Conservation (phyloP, 768 basidiomycete genomes). For the Leccinum aurantiacum region DNA sequence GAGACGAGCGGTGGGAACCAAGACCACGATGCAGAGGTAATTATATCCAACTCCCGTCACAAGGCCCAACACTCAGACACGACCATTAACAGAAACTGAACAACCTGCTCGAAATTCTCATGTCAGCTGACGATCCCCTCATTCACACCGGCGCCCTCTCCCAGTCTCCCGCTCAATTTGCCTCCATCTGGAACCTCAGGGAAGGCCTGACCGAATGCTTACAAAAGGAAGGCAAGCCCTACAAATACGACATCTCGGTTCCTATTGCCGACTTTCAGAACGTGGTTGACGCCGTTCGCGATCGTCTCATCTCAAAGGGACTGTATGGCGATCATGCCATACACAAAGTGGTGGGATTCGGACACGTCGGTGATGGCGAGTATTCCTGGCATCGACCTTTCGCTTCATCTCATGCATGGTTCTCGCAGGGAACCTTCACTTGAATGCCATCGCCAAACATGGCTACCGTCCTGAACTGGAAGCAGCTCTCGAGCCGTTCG, state of each 20-base stretch:
- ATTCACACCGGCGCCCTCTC: conserved; percentile 91
- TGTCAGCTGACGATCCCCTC: conserved; percentile 70
- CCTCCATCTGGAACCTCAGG: conserved; percentile 86
- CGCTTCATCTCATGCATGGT: conserved; percentile 1
- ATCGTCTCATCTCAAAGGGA: conserved; percentile 66
- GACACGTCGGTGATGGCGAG: conserved; percentile 95
- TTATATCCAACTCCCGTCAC: conserved; percentile 14
- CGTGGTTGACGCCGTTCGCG: conserved; percentile 78
- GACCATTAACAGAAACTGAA: conserved; percentile 72
- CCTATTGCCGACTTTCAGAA: conserved; percentile 84
- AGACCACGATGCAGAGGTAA: conserved; percentile 92
- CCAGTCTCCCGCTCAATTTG: conserved; percentile 86
- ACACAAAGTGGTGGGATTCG: conserved; percentile 87
- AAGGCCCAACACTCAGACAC: not conserved
- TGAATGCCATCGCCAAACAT: conserved; percentile 80
- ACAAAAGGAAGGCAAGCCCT: conserved; percentile 90
- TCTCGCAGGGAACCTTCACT: conserved; percentile 79
- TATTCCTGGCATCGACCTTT: conserved; percentile 5
- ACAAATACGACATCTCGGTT: conserved; percentile 96
- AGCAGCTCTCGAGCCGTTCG: conserved; percentile 87
- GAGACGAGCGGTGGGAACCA: conserved; percentile 93
- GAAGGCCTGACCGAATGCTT: conserved; percentile 92
- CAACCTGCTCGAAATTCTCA: conserved; percentile 70
- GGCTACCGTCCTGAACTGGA: conserved; percentile 83
- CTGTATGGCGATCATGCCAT: conserved; percentile 72